Conservation (phyloP, 192 early-diverging fungal genomes). For the Gigaspora rosea region DNA sequence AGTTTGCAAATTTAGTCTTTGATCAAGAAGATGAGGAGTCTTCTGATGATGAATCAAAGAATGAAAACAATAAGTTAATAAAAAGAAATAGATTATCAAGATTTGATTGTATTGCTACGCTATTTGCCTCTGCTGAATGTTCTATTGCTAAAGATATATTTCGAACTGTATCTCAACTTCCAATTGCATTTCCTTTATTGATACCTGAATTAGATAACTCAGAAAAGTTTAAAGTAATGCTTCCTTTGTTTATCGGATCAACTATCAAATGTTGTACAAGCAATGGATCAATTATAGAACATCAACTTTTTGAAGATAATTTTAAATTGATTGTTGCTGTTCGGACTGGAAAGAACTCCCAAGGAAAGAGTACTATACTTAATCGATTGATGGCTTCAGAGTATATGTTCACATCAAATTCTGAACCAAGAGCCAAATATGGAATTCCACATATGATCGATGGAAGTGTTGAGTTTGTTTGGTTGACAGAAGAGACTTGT, state of each 20-base stretch:
- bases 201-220: conserved; percentile 12
- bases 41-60: neutral
- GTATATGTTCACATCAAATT: conserved; percentile 16
- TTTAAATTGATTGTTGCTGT: conserved; percentile 25
- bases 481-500: conserved; percentile 26
- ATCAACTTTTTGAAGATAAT: conserved; percentile 21
- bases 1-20: neutral
- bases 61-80: neutral
- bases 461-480: conserved; percentile 34
- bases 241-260: conserved; percentile 19
- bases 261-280: conserved; percentile 24
- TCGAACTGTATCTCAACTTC: conserved; percentile 19
- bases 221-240: conserved; percentile 22
- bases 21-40: neutral
- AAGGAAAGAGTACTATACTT: conserved; percentile 25
- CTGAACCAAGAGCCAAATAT: conserved; percentile 15
- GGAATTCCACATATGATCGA: conserved; percentile 10
- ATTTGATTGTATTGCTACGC: conserved; percentile 13
- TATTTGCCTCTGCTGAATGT: conserved; percentile 7
- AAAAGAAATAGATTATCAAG: conserved; percentile 11
- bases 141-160: conserved; percentile 24
- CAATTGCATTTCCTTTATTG: conserved; percentile 25
- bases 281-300: conserved; percentile 25
- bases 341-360: conserved; percentile 15
- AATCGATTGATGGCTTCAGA: conserved; percentile 27